Evolutionary conservation across 2,329 filamentous ascomycete species (phyloP).

Genomic region (Claviceps capensis): DNA sequence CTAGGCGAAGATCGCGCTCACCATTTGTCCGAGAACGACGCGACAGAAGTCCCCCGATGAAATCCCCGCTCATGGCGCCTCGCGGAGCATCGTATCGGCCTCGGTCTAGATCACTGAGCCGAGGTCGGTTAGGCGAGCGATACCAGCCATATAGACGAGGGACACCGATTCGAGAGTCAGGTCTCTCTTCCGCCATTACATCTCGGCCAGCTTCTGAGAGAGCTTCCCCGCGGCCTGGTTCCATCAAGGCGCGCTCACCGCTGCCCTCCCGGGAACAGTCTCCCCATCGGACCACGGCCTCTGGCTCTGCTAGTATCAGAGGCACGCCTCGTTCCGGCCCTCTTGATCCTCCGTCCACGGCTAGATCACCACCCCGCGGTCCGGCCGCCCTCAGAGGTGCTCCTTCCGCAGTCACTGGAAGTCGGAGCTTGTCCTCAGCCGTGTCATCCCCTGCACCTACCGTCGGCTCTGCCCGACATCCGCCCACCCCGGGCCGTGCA

Average conservation of each 20-base stretch:
- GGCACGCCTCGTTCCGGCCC: slow-evolving; percentile 16
- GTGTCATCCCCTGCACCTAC: slow-evolving; percentile 22
- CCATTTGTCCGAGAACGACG: slow-evolving; percentile 35
- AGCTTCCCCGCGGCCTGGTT: slow-evolving; percentile 37
- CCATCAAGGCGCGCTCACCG: slow-evolving; percentile 33
- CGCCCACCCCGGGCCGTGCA: slow-evolving; percentile 22
- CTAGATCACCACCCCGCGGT: slow-evolving; percentile 38
- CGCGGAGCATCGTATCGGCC: slow-evolving; percentile 34
- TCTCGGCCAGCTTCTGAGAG: slow-evolving; percentile 37
- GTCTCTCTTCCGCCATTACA: slow-evolving; percentile 34
- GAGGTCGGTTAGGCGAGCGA: slow-evolving; percentile 32
- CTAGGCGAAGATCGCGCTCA: slow-evolving; percentile 40
- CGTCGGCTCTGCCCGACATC: slow-evolving; percentile 15
- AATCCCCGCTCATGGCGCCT: slow-evolving; percentile 15
- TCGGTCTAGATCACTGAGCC: slow-evolving; percentile 32
- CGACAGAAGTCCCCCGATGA: slow-evolving; percentile 18
- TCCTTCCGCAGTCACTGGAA: slow-evolving; percentile 24
- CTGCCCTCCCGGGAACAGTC: slow-evolving; percentile 29
- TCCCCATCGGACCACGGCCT: slow-evolving; percentile 15
- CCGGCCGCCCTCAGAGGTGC: slow-evolving; percentile 36
- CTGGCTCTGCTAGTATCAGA: slow-evolving; percentile 13
- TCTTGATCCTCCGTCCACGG: slow-evolving; percentile 15
- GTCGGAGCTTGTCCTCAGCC: slow-evolving; percentile 25
- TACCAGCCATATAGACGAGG: slow-evolving; percentile 31
- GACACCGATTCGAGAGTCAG: slow-evolving; percentile 35